phyloP scores from a whole-genome alignment of 2,329 filamentous ascomycete genomes.

The Fusarium penzigii region DNA sequence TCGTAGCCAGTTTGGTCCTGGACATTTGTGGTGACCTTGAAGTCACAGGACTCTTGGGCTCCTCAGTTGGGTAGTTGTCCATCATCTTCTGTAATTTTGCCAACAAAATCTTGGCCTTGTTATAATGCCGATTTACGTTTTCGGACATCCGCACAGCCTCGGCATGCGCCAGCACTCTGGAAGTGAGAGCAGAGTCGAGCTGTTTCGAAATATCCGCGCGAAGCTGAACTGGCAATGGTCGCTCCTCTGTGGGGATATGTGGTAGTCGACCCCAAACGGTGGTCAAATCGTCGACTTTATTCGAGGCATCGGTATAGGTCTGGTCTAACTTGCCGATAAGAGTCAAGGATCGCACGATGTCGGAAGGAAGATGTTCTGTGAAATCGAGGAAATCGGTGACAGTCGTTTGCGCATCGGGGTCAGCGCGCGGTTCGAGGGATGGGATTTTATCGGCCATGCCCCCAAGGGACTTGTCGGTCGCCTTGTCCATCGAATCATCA shows the following conservation, averaged over 20 bases:
- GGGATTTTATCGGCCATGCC: conserved; percentile 35
- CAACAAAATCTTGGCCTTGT: conserved; percentile 59
- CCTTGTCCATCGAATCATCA: conserved; percentile 27
- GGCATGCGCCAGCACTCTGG: conserved; percentile 59
- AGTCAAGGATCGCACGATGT: conserved; percentile 65
- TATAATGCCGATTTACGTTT: conserved; percentile 63
- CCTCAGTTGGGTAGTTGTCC: conserved; percentile 59
- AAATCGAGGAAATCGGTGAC: conserved; percentile 71
- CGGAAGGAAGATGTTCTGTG: conserved; percentile 68
- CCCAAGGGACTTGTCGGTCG: conserved; percentile 26
- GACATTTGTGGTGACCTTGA: conserved; percentile 56
- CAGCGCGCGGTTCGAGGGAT: conserved; percentile 53
- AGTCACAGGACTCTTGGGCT: conserved; percentile 52
- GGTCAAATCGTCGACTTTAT: conserved; percentile 57
- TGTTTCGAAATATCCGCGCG: conserved; percentile 62
- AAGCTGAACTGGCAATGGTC: conserved; percentile 51
- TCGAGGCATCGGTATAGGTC: conserved; percentile 57
- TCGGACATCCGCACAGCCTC: conserved; percentile 65
- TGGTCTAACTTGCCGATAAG: conserved; percentile 66
- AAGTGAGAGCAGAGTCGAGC: conserved; percentile 54
- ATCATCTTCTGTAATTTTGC: conserved; percentile 61
- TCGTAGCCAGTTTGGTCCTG: conserved; percentile 50
- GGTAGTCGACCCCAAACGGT: conserved; percentile 59
- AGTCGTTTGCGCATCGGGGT: conserved; percentile 69
- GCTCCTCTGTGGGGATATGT: conserved; percentile 45